Evolutionary conservation across 1,284 basidiomycete genomes (phyloP), one percentile per base, ranked within the genome.

Genomic region (Irpex lacteus): DNA sequence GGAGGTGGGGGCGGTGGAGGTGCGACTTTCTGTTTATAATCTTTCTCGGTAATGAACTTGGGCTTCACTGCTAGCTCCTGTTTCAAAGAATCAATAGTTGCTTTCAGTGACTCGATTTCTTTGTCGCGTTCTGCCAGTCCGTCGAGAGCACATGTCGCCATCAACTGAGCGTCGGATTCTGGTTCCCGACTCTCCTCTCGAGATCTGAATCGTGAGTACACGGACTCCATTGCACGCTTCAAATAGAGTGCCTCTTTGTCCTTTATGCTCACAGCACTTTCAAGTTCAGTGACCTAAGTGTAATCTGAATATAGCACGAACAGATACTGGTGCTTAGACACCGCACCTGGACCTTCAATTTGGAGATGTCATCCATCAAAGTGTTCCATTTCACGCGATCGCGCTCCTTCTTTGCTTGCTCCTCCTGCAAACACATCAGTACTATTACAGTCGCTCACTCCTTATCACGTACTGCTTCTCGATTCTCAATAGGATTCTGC

Each of bases 221-320:
- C 90, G 5, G 91, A 90, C 74, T 95, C 92, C 50, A 97, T 79
- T 11, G 92, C 91, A 13, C 90, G 88, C 71, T 95, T 94, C 57
- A 95, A 81, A 70, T 90, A 92, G 1, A 85, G 71, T 60, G 91
- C 82, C 66, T 94, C 91, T 70, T 92, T 93, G 66, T 90, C 85
- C 70, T 87, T 90, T 62, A 82, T 77, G 9, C 77, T 76, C 1
- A 87, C 58, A 1, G 74, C 70, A 4, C 73, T 73, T 60, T 90
- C 88, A 50, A 86, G 73, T 56, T 90, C 87, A 1, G 75, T 76
- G 52, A 82, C 80, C 89, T 94, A 68, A 4, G 26, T 13, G 54
- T 65, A 61, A 26, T 5, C 54, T 49, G 44, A 13, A 37, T 9
- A 5, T 8, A 26, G 26, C 26, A 26, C 26, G 26, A 26, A 26